Evolutionary conservation across 345 rosid species (phyloP).

Genomic region (Chamaenerion angustifolium): DNA sequence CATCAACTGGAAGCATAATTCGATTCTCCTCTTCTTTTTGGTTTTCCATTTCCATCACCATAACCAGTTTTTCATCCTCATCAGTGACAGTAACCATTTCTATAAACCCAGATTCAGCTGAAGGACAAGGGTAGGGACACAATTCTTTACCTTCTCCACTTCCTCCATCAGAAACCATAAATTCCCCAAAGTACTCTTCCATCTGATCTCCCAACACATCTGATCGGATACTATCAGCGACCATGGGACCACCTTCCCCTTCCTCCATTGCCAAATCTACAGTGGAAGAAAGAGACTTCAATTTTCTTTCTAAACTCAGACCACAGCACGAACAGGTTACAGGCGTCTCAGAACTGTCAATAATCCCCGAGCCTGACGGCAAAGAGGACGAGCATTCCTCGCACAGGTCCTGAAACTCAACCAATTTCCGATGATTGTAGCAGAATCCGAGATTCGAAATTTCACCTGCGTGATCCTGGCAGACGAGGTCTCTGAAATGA

Average conservation of each 20-base stretch:
- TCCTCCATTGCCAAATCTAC: conserved; percentile 21
- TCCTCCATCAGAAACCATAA: conserved; percentile 11
- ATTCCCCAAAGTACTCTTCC: conserved; percentile 5
- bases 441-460: conserved; percentile 34
- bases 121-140: no score
- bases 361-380: conserved; percentile 10
- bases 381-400: conserved; percentile 45
- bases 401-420: conserved; percentile 30
- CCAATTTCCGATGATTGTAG: conserved; percentile 33
- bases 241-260: conserved; percentile 5
- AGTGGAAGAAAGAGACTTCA: conserved; percentile 22
- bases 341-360: conserved; percentile 5
- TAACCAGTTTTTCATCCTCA: conserved; percentile 25
- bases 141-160: conserved; percentile 11
- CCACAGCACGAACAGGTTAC: conserved; percentile 48
- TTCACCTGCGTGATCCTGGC: conserved; percentile 62
- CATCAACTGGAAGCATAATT: conserved; percentile 11
- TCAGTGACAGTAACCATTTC: conserved; percentile 6
- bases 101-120: conserved; percentile 20
- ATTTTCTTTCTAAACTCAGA: conserved; percentile 19
- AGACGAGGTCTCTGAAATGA: conserved; percentile 50
- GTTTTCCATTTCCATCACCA: conserved; percentile 10
- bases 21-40: conserved; percentile 12
- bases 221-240: conserved; percentile 16
- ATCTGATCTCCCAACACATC: conserved; percentile 10